A percentile compares a stretch with the other conserved stretches of the same genome.
phyloP scores from a whole-genome alignment of 345 rosid species.

The Rhodomyrtus tomentosa region DNA sequence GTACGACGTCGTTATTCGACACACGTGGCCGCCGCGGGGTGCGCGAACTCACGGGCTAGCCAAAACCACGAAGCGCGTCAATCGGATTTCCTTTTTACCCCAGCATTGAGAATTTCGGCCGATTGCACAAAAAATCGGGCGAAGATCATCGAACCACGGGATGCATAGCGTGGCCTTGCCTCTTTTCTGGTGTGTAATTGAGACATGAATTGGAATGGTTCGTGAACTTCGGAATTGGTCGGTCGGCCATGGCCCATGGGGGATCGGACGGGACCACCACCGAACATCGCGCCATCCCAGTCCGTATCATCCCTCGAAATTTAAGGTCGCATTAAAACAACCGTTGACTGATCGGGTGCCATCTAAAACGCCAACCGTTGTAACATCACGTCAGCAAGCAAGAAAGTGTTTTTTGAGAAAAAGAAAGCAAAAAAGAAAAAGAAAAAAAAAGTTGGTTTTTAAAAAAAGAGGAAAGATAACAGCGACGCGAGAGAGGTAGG shows the following conservation, averaged over 20 bases:
- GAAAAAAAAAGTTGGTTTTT: background rate
- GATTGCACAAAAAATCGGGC: background rate
- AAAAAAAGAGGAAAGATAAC: background rate
- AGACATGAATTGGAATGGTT: background rate
- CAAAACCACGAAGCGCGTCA: background rate
- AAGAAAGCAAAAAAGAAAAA: background rate
- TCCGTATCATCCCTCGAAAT: background rate
- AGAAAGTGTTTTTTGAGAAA: background rate
- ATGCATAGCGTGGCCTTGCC: background rate
- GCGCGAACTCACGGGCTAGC: background rate
- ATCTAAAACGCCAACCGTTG: background rate
- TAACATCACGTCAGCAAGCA: background rate
- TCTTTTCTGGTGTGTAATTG: rapidly evolving
- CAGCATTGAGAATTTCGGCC: background rate
- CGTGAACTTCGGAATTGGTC: background rate
- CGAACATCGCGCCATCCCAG: background rate
- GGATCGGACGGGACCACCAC: background rate
- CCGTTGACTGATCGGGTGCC: background rate
- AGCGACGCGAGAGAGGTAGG: background rate
- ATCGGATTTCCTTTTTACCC: background rate
- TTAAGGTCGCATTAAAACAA: background rate
- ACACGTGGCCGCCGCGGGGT: background rate
- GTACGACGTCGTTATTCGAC: background rate
- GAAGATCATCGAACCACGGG: background rate
- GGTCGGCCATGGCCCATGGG: background rate